Base-by-base conservation (phyloP, 768 basidiomycete species). In the Podaxis carcinomalis region DNA sequence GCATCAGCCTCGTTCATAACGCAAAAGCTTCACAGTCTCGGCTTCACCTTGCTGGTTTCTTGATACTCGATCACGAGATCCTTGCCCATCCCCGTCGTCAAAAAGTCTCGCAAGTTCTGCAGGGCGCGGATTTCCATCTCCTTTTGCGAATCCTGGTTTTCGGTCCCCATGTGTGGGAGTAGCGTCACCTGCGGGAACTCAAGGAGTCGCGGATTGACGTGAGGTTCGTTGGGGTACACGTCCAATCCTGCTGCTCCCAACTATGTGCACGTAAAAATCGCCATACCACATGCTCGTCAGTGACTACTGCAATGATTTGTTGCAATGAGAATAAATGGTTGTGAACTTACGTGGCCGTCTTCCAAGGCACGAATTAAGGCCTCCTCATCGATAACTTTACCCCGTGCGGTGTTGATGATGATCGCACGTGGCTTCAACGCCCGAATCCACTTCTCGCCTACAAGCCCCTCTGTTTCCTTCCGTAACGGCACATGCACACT, bases 111-210 rank as follows among this genome's bases (percentile, higher is more conserved):
- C 58, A 95, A 70, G 68, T 95, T 93, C 27, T 81, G 83, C 64
- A 95, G 77, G 6, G 92, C 90, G n/a, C 90, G 84, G 37, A 92
- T 78, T 74, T 94, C 93, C 92, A 94, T 94, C 70, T 81, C 81
- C 61, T 80, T 80, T 70, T 92, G 89, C 5, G 89, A 82, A 67
- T 95, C 93, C 64, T 85, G 83, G 56, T 84, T 94, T 71, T 92
- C 87, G 0, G 93, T 94, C 5, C 95, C 95, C 87, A 96, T 88
- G 72, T 96, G 95, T 0, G 95, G 95, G 19, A 98, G 80, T 7
- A 98, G 78, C 32, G 89, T 89, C 63, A 93, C 87, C 64, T 93
- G 86, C 7, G 89, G 86, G 73, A 92, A 91, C n/a, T 83, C 82
- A 58, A 95, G 78, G 36, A 96, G 75, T 28, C 87, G 83, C 3